These are phyloP conservation scores for Setaria italica DNA, from an alignment of 202 grass and related monocot species.

Conservation along the genomic window DNA sequence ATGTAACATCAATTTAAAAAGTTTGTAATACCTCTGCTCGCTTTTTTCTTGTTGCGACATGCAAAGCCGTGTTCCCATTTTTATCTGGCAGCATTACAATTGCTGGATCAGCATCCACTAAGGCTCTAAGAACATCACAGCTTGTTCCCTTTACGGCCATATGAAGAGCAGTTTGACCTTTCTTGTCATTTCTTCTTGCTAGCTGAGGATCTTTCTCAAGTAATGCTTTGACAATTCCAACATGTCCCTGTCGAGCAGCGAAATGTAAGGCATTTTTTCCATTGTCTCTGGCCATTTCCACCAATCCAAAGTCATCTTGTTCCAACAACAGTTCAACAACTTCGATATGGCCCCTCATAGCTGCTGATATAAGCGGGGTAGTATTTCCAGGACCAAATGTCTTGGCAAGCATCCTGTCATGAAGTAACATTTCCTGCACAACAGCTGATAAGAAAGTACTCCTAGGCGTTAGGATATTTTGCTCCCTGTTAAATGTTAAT, in stretches of 20 bases:
- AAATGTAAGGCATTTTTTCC: slow-evolving; percentile 90
- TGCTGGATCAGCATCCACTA: slow-evolving; percentile 86
- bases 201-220: slow-evolving; percentile 90
- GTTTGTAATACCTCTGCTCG: slow-evolving; percentile 61
- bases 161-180: slow-evolving; percentile 91
- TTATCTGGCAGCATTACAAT: slow-evolving; percentile 94
- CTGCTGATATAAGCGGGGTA: slow-evolving; percentile 78
- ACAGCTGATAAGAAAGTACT: slow-evolving; percentile 53
- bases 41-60: slow-evolving; percentile 95
- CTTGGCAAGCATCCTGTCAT: slow-evolving; percentile 63
- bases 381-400: slow-evolving; percentile 84
- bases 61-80: slow-evolving; percentile 87
- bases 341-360: slow-evolving; percentile 72
- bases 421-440: slow-evolving; percentile 74
- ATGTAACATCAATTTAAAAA: neutral
- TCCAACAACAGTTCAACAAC: slow-evolving; percentile 71
- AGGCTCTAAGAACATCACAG: slow-evolving; percentile 79
- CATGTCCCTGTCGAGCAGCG: slow-evolving; percentile 81
- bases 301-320: slow-evolving; percentile 70
- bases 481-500: neutral
- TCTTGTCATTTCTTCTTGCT: slow-evolving; percentile 84
- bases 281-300: slow-evolving; percentile 83
- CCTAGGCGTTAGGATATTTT: slow-evolving; percentile 34
- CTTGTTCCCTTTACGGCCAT: slow-evolving; percentile 96
- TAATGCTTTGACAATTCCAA: slow-evolving; percentile 70